Percentiles rank a stretch among this genome's conserved stretches.
Conservation (phyloP, 371 early-diverging fungal genomes). For the Syncephalastrum racemosum region DNA sequence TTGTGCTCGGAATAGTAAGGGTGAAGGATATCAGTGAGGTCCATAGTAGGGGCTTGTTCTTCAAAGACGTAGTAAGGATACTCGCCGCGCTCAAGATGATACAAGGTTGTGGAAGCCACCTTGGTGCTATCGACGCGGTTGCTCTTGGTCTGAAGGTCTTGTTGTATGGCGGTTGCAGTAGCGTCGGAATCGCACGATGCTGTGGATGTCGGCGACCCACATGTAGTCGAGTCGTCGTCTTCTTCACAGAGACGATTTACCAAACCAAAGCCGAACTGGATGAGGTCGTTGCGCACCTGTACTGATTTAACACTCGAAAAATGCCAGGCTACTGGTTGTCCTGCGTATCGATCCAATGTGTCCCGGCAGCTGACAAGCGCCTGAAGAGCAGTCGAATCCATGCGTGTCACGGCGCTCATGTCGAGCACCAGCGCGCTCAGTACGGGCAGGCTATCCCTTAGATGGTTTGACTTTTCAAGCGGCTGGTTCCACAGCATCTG, state of each 20-base stretch:
- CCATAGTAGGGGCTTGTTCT: background rate
- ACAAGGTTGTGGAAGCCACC: background rate
- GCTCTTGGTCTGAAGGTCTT: slow-evolving; percentile 1
- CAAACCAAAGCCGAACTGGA: slow-evolving; percentile 13
- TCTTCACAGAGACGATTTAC: too few relatives aligned
- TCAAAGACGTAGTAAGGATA: background rate
- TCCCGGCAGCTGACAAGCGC: slow-evolving; percentile 50
- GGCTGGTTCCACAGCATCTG: slow-evolving; percentile 12
- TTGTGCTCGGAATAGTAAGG: slow-evolving; percentile 4
- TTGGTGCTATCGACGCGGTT: background rate
- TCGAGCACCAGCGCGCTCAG: slow-evolving; percentile 75
- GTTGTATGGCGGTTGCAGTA: background rate
- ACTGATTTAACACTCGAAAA: slow-evolving; percentile 9
- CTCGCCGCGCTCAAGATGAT: background rate
- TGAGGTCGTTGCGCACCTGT: slow-evolving; percentile 7
- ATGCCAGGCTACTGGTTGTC: slow-evolving; percentile 25
- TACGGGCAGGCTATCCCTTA: slow-evolving; percentile 30
- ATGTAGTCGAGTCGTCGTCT: background rate
- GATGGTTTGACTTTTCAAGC: background rate
- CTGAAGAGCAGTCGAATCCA: slow-evolving; percentile 78
- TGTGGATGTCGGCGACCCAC: background rate
- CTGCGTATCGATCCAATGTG: slow-evolving; percentile 29
- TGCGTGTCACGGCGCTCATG: slow-evolving; percentile 65
- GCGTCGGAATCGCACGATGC: background rate
- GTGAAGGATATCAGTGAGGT: slow-evolving; percentile 3